These are phyloP conservation scores for Didymella keratinophila DNA, from an alignment of 2,329 filamentous ascomycete species.

Conservation along the genomic window DNA sequence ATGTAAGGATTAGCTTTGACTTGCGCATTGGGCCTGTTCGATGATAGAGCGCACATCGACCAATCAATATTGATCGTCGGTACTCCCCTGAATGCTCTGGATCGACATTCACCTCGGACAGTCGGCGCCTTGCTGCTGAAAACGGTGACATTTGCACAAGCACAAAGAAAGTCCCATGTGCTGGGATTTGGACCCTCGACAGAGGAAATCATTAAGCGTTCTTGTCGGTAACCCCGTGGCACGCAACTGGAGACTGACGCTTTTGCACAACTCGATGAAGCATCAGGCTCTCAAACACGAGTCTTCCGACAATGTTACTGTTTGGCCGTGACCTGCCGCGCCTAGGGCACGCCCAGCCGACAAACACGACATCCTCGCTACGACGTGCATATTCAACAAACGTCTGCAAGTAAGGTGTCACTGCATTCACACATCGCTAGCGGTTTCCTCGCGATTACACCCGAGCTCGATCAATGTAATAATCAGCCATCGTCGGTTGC, in stretches of 20 bases:
- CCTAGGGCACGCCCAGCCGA: slow-evolving; percentile 6
- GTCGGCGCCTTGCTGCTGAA: slow-evolving; percentile 8
- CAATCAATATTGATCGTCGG: slow-evolving; percentile 28
- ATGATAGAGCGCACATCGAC: slow-evolving; percentile 20
- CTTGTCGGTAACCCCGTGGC: slow-evolving; percentile 3
- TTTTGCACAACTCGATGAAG: slow-evolving; percentile 6
- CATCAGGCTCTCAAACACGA: slow-evolving; percentile 3
- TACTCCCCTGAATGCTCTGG: slow-evolving; percentile 18
- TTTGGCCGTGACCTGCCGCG: slow-evolving; percentile 14
- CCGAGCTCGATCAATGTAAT: slow-evolving; percentile 4
- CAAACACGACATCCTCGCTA: slow-evolving; percentile 15
- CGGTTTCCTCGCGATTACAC: slow-evolving; percentile 1
- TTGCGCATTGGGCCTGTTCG: slow-evolving; percentile 25
- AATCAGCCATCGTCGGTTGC: not conserved
- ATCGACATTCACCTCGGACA: slow-evolving; percentile 25
- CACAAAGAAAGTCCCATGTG: not conserved
- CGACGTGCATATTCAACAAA: slow-evolving; percentile 17
- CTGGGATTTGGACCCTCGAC: not conserved
- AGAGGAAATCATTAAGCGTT: not conserved
- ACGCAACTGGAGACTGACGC: slow-evolving; percentile 1
- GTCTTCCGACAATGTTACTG: slow-evolving; percentile 8
- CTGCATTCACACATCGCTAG: slow-evolving; percentile 12
- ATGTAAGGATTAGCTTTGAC: slow-evolving; percentile 31
- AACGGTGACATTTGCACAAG: not conserved
- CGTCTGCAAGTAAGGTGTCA: slow-evolving; percentile 20